Percentiles rank a stretch among this genome's conserved stretches.
Evolutionary conservation across 768 basidiomycete genomes (phyloP).

Genomic region (Strobilomyces dryophilus): DNA sequence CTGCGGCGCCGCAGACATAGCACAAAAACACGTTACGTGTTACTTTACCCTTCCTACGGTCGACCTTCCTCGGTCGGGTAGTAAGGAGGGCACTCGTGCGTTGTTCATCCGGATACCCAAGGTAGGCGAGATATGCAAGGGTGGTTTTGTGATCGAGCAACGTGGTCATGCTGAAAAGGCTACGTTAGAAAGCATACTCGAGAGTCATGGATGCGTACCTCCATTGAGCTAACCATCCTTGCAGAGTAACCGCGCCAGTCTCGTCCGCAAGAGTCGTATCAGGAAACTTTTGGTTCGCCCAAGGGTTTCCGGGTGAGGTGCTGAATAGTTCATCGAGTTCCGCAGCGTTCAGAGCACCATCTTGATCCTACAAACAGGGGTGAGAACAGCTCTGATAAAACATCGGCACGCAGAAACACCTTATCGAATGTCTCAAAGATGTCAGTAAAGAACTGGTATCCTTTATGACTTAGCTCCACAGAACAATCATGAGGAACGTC

Average conservation of each 20-base stretch:
- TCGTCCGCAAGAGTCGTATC: constrained; percentile 87
- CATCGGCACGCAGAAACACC: constrained; percentile 34
- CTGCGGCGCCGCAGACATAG: constrained; percentile 93
- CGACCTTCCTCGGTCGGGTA: constrained; percentile 78
- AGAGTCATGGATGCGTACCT: constrained; percentile 51
- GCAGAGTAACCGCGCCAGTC: constrained; percentile 86
- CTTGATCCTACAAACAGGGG: constrained; percentile 65
- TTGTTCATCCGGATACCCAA: constrained; percentile 80
- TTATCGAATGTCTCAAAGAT: constrained; percentile 96
- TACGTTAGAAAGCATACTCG: neutral
- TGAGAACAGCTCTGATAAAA: constrained; percentile 1
- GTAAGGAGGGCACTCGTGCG: constrained; percentile 83
- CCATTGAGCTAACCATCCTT: constrained; percentile 99
- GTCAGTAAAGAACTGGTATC: constrained; percentile 96
- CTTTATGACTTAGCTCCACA: constrained; percentile 89
- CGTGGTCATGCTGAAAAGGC: constrained; percentile 80
- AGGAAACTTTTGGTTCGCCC: constrained; percentile 87
- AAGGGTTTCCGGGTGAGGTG: constrained; percentile 96
- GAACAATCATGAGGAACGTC: constrained; percentile 93
- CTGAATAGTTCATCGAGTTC: constrained; percentile 90
- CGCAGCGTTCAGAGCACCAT: constrained; percentile 79
- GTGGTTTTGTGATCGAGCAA: constrained; percentile 91
- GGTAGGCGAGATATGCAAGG: constrained; percentile 90
- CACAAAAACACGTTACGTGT: constrained; percentile 89
- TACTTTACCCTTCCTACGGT: constrained; percentile 83